Conservation (phyloP, 345 rosid genomes). For the Sapria himalayana region DNA sequence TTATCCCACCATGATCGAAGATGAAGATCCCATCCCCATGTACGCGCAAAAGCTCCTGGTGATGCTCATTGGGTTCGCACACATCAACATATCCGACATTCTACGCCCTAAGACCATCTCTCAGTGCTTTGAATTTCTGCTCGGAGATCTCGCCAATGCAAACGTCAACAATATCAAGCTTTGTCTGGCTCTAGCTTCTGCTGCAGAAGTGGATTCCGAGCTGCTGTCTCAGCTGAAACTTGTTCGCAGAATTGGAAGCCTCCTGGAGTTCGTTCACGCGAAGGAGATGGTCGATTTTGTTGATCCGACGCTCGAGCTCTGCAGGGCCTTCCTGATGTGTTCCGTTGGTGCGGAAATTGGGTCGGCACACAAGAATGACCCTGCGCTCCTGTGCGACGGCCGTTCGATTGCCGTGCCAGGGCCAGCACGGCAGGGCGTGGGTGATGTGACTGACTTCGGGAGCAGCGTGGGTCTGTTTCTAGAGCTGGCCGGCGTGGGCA, state of each 20-base stretch:
- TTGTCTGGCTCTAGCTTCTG: constrained; percentile 72
- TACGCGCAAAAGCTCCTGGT: constrained; percentile 87
- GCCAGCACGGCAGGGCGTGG: constrained; percentile 31
- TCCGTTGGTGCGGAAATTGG: constrained; percentile 38
- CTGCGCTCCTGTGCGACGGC: constrained; percentile 36
- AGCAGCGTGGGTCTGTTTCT: constrained; percentile 50
- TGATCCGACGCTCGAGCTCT: constrained; percentile 67
- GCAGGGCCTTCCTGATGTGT: constrained; percentile 53
- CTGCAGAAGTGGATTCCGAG: constrained; percentile 89
- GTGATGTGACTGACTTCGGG: constrained; percentile 68
- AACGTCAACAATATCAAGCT: constrained; percentile 85
- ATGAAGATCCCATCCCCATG: constrained; percentile 96
- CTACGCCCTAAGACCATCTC: constrained; percentile 66
- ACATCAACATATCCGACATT: constrained; percentile 54
- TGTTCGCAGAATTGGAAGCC: constrained; percentile 69
- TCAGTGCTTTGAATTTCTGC: constrained; percentile 80
- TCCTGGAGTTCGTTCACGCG: constrained; percentile 63
- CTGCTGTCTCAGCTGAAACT: constrained; percentile 67
- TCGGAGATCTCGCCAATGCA: constrained; percentile 65
- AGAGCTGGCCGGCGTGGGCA: constrained; percentile 27
- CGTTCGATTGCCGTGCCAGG: constrained; percentile 18
- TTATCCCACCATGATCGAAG: constrained; percentile 72
- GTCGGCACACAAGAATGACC: constrained; percentile 27
- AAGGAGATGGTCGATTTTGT: constrained; percentile 96
- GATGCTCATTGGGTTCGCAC: constrained; percentile 66